Evolutionary conservation across 2,329 filamentous ascomycete species (phyloP).

Genomic region (Pyrenochaeta sp.): DNA sequence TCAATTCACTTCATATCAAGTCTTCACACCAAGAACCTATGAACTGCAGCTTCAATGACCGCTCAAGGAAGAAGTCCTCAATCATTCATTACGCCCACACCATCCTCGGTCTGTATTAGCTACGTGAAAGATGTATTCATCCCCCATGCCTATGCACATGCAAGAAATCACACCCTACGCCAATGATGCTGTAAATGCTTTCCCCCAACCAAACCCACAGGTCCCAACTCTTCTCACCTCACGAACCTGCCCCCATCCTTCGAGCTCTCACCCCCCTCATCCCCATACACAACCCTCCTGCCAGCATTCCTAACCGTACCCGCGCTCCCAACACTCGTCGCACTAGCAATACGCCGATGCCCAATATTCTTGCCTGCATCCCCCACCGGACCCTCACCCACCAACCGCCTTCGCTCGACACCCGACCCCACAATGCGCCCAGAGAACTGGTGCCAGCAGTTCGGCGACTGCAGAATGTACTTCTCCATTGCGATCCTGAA

Average conservation of each 20-base stretch:
- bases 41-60: too few species aligned
- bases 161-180: too few species aligned
- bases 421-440: constrained; percentile 30
- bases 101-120: too few species aligned
- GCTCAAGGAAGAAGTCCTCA: too few species aligned
- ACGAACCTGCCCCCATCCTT: background rate
- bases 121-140: too few species aligned
- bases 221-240: too few species aligned
- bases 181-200: too few species aligned
- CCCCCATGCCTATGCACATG: too few species aligned
- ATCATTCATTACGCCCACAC: too few species aligned
- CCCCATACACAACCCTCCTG: constrained; percentile 1
- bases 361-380: constrained; percentile 7
- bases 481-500: constrained; percentile 97
- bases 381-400: constrained; percentile 14
- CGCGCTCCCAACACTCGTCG: constrained; percentile 13
- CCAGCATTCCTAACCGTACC: constrained; percentile 12
- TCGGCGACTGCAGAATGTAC: constrained; percentile 78
- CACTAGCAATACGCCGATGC: constrained; percentile 25
- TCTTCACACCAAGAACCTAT: too few species aligned
- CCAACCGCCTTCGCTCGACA: constrained; percentile 20
- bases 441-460: constrained; percentile 76
- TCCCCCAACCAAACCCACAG: too few species aligned
- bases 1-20: too few species aligned
- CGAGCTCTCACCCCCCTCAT: background rate